Evolutionary conservation across 2,329 filamentous ascomycete genomes (phyloP), one percentile per base, ranked within the genome.

Genomic region (Arachnomyces sp.): DNA sequence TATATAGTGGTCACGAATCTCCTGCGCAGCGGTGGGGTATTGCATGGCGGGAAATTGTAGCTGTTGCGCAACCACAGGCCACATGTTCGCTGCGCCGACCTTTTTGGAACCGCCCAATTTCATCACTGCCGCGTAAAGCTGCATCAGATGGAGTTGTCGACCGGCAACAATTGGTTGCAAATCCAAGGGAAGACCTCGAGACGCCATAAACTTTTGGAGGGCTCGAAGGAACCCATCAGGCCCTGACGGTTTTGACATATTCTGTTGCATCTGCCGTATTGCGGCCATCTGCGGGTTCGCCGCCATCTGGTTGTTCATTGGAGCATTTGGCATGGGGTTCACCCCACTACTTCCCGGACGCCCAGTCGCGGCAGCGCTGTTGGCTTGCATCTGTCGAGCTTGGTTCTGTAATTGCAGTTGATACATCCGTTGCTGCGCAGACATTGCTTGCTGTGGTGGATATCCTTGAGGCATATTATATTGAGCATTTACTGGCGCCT

Each of bases 361-460:
- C 17, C 55, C 56, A 34, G 54, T 51, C 53, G 62, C 56, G 34
- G 57, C 54, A 7, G 56, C 50, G 39, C 63, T 67, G 45, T 59
- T 64, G 34, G 63, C 62, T 48, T 68, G 60, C 52, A 75, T 68
- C 47, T 81, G 77, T 45, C 84, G 79, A 31, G 83, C 73, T 53
- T 89, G 84, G 42, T 82, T 78, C 53, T 93, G 84, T 38, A 93
- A 64, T 45, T 85, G 82, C 77, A 93, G 84, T 51, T 93, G 85
- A 54, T 93, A 90, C 36, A 82, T 66, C 42, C 78, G 58, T 42
- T 66, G 74, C 53, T 87, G 82, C 48, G 87, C 80, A 54, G 85
- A 81, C 47, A 84, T 73, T 34, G 70, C 71, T 51, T 76, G 71
- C 33, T 53, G 57, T 42, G 67, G 63, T 16, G 73, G 67, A 43